Evolutionary conservation across 2,329 filamentous ascomycete species (phyloP).

Genomic region (Claviceps sp.): DNA sequence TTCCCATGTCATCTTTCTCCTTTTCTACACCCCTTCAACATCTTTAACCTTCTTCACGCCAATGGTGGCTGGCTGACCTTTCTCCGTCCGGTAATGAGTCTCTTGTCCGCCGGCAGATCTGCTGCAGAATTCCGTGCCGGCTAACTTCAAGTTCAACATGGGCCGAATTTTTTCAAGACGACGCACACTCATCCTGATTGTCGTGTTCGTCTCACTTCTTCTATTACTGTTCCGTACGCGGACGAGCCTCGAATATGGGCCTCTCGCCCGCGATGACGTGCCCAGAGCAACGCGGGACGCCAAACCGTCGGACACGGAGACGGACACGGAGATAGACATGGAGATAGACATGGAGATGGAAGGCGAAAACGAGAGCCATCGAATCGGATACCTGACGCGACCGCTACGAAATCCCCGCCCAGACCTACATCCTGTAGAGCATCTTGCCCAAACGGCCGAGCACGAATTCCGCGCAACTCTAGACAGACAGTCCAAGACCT

Average conservation of each 20-base stretch:
- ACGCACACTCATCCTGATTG: background rate
- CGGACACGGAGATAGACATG: no score
- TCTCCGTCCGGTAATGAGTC: background rate
- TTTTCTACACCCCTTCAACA: background rate
- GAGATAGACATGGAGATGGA: no score
- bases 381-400: background rate
- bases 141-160: background rate
- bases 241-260: background rate
- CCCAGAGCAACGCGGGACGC: background rate
- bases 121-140: background rate
- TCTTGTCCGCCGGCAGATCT: background rate
- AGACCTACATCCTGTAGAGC: background rate
- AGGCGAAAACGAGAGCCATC: background rate
- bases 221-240: background rate
- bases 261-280: background rate
- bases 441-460: background rate
- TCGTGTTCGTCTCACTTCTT: background rate
- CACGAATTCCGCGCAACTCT: constrained; percentile 7
- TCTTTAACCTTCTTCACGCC: background rate
- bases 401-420: background rate
- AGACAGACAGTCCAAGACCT: constrained; percentile 57
- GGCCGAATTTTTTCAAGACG: background rate
- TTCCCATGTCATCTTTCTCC: background rate
- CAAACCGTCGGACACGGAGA: background rate
- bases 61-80: background rate